Base-by-base conservation (phyloP, 1,284 basidiomycete species). In the Boletellus deceptivus region DNA sequence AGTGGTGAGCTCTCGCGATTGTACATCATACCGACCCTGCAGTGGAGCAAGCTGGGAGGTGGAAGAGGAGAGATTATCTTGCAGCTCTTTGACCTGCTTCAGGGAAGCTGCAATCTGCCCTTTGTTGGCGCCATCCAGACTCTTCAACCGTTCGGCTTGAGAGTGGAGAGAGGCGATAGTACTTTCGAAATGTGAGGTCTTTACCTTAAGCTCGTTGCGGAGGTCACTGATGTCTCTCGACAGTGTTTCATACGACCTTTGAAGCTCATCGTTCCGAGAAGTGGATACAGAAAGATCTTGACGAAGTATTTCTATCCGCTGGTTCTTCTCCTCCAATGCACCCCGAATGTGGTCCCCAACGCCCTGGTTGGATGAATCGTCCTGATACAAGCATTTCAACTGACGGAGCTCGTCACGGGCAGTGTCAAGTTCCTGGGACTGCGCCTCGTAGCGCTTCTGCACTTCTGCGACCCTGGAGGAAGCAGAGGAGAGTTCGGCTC, bases 281-380 rank as follows among this genome's bases (percentile, higher is more conserved):
- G 34, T 50, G 17, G 41, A 27, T 1, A 2, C 22, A 2, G 37
- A 10, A 9, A 54, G 25, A 6, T 50, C 36, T 6, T 6, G 18
- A 33, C 43, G 34, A 35, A 53, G 49, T 27, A 43, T 20, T 6
- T 46, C 43, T 17, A 53, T 37, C 29, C 41, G 4, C 20, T 46
- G 35, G 9, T 51, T 46, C 53, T 52, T 58, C 47, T 41, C 16
- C 29, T 44, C 17, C 53, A 51, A 10, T 4, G 33, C 46, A 13
- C 2, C 2, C 14, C 27, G 13, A 10, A 57, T 46, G 2, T 17
- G 37, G 14, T 46, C 22, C 11, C 39, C n/a, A 17, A 48, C 17
- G 0, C n/a, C 43, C 4, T 8, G 11, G n/a, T 36, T 8, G 22
- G 43, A 49, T 8, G 45, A 13, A 5, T 42, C 8, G n/a, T 17